Evolutionary conservation across 2,329 filamentous ascomycete species (phyloP), one percentile per base, ranked within the genome.

Genomic region (Pseudogymnoascus sp.): DNA sequence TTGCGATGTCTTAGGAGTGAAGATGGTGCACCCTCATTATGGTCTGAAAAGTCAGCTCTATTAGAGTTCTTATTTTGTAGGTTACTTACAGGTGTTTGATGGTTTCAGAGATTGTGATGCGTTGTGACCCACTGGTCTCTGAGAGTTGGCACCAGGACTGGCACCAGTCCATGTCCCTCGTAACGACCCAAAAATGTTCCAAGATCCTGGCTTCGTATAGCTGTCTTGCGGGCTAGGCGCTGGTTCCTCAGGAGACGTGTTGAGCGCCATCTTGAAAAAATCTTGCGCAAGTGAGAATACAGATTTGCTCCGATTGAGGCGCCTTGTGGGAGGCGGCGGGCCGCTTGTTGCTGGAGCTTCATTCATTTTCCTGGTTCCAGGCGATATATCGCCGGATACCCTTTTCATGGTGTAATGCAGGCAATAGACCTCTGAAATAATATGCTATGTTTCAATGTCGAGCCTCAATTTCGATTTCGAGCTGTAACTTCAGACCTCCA

Each of bases 1-100:
- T 67, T 71, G 21, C 71, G 65, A 57, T 57, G 28, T 63, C 69
- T 57, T 37, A 63, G 25, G 4, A 36, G 39, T 36, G 43, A 57
- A 21, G 28, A 21, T 25, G 62, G 1, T 25, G 10, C 62, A 37
- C 23, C 37, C 10, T 25, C 62, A 11, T 21, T 28, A 7, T 34
- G 5, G 28, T 19, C 51, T 57, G 4, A 21, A 34, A 34, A 19
- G 51, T 57, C 25, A 57, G 51, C 16, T 57, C 13, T 21, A 31
- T 57, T 21, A 36, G 25, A 14, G 3, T 36, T 14, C 10, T 21
- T 19, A 13, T 57, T 21, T 19, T 31, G 8, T 10, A 34, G 19
- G 10, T 34, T 36, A 16, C 51, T 34, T 57, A 57, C 51, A 34
- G 28, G n/a, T 19, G 25, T 57, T 25, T 21, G 13, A 34, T 21